Evolutionary conservation across 345 rosid species (phyloP).

Genomic region (Conringia planisiliqua): DNA sequence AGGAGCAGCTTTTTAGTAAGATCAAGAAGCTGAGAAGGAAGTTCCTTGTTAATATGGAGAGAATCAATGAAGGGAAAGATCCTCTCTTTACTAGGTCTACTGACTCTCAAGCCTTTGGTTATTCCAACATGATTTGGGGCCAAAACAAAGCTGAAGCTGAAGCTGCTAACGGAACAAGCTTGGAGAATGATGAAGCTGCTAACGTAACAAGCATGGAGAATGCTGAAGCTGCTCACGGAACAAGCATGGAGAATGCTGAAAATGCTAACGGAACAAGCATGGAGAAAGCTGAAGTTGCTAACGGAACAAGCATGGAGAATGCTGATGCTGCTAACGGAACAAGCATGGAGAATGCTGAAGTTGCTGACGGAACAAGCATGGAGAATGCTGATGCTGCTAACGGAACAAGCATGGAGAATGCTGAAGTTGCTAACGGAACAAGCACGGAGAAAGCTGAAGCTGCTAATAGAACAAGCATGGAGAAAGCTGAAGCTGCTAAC

Average conservation of each 20-base stretch:
- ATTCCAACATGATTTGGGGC: slow-evolving; percentile 25
- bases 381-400: no score
- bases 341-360: no score
- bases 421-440: no score
- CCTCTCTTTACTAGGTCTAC: slow-evolving; percentile 18
- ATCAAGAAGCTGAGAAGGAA: slow-evolving; percentile 9
- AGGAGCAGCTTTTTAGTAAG: slow-evolving; percentile 11
- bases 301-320: no score
- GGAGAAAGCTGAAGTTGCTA: no score
- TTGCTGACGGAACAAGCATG: no score
- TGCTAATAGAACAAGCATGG: no score
- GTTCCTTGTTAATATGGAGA: background rate
- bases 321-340: no score
- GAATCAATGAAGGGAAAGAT: slow-evolving; percentile 1
- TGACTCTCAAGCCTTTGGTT: slow-evolving; percentile 26
- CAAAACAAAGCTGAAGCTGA: background rate
- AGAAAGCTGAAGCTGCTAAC: no score
- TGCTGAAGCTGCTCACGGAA: background rate
- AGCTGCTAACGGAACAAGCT: background rate
- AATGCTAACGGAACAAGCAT: no score
- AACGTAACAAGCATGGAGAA: background rate
- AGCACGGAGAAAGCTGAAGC: no score
- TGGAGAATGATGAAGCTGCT: background rate
- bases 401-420: no score
- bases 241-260: background rate